These are phyloP conservation scores for Voacanga thouarsii DNA, from an alignment of 257 asterid species.

Conservation along the genomic window DNA sequence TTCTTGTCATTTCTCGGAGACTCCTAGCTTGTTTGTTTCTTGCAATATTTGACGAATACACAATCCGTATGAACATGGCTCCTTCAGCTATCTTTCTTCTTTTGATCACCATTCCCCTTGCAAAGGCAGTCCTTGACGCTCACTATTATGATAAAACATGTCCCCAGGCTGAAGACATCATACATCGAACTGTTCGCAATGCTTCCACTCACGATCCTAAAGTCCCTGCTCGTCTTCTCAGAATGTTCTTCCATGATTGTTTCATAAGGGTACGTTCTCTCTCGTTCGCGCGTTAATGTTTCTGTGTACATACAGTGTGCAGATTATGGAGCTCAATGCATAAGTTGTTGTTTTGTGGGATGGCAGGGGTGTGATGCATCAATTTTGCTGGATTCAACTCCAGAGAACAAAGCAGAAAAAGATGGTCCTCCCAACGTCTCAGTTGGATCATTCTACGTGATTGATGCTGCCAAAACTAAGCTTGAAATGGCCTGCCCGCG, in stretches of 20 bases:
- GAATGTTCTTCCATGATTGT: slow-evolving; percentile 89
- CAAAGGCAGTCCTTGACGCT: slow-evolving; percentile 52
- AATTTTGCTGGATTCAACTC: slow-evolving; percentile 63
- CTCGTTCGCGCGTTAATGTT: not conserved
- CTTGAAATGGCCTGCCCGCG: slow-evolving; percentile 64
- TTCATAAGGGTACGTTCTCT: slow-evolving; percentile 50
- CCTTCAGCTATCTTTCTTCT: slow-evolving; percentile 25
- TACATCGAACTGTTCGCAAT: slow-evolving; percentile 38
- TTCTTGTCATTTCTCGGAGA: not conserved
- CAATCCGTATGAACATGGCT: slow-evolving; percentile 23
- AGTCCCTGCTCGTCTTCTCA: slow-evolving; percentile 66
- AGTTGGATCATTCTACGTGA: slow-evolving; percentile 58
- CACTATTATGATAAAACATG: slow-evolving; percentile 58
- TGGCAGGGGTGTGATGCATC: slow-evolving; percentile 87
- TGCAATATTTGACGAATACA: not conserved
- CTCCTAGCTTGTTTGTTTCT: not conserved
- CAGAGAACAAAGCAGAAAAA: slow-evolving; percentile 67
- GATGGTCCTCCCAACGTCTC: slow-evolving; percentile 75
- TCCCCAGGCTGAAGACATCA: slow-evolving; percentile 62
- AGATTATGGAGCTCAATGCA: not conserved
- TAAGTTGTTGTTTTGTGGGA: not conserved
- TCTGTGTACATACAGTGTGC: not conserved
- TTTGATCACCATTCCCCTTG: slow-evolving; percentile 17
- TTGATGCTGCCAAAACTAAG: slow-evolving; percentile 60
- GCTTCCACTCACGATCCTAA: slow-evolving; percentile 50